A percentile compares a stretch with the other conserved stretches of the same genome.
Conservation (phyloP, 805 yeast genomes). For the Lachancea meyersii region DNA sequence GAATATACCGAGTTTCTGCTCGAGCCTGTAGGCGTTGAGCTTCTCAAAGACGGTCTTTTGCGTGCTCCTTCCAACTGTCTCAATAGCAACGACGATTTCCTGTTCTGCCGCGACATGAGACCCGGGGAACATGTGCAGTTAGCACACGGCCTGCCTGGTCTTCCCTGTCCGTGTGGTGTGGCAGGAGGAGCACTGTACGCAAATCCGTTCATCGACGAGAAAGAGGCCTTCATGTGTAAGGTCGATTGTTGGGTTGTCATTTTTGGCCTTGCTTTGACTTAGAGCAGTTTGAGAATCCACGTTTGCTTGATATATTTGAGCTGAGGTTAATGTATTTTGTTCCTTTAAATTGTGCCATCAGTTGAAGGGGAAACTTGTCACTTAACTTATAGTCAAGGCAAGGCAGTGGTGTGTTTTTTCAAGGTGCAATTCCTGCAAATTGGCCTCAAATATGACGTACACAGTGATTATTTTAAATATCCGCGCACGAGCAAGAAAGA, state of each 20-base stretch:
- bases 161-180: slow-evolving; percentile 15
- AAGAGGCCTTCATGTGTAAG: slow-evolving; percentile 8
- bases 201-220: slow-evolving; percentile 8
- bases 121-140: slow-evolving; percentile 87
- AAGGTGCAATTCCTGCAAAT: neutral
- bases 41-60: slow-evolving; percentile 25
- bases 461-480: neutral
- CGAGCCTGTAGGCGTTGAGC: slow-evolving; percentile 16
- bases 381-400: too few species aligned
- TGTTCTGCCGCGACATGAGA: slow-evolving; percentile 57
- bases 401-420: too few species aligned
- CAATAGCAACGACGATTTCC: slow-evolving; percentile 47
- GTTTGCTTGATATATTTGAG: too few species aligned
- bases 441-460: neutral
- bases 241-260: slow-evolving; percentile 6
- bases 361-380: too few species aligned
- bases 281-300: too few species aligned
- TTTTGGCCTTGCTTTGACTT: neutral
- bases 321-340: too few species aligned
- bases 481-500: too few species aligned
- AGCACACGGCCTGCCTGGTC: slow-evolving; percentile 48
- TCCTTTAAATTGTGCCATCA: too few species aligned
- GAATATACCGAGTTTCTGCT: slow-evolving; percentile 35
- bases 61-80: slow-evolving; percentile 27
- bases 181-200: slow-evolving; percentile 6